Evolutionary conservation across 495 filamentous ascomycete species (phyloP), one percentile per base, ranked within the genome.

Genomic region (Articulospora tetracladia): DNA sequence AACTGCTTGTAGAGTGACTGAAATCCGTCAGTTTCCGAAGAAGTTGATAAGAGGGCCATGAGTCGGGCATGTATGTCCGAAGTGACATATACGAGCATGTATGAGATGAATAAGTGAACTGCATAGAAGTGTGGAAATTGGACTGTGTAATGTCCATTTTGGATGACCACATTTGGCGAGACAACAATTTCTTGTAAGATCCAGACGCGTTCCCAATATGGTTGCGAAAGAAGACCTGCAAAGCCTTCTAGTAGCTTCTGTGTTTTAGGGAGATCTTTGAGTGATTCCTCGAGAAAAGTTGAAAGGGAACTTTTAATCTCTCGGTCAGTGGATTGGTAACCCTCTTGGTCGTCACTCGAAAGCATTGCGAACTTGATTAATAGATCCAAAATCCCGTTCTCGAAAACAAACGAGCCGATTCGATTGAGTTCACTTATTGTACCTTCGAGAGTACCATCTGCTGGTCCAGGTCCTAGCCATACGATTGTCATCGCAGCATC

Each of bases 191-290:
- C 56, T 24, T 58, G 56, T 20, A 27, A 4, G 19, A 58, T 51
- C 56, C 56, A 58, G 1, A 58, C 19, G 4, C 56, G 44, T 26
- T n/a, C 28, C 56, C 56, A 58, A 39, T 58, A 58, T 1, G 12
- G 22, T 23, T 46, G 44, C 8, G 17, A 23, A 11, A 51, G 8
- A 13, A 58, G 19, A 32, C 19, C 24, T 1, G 28, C 19, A 39
- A 6, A 36, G 1, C 15, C 53, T 30, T 24, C 17, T 1, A 55
- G 22, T 13, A 55, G 12, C n/a, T 22, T 30, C 8, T 34, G 11
- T 1, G 53, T 39, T 22, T 36, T 39, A 10, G 22, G 27, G 7
- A 39, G 4, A 23, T 55, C 47, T 24, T 50, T 27, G 25, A 50
- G 25, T 50, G 47, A 6, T 50, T 3, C 6, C 11, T 27, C 25